Evolutionary conservation across 1,284 basidiomycete species (phyloP).

Genomic region (Irpex sp.): DNA sequence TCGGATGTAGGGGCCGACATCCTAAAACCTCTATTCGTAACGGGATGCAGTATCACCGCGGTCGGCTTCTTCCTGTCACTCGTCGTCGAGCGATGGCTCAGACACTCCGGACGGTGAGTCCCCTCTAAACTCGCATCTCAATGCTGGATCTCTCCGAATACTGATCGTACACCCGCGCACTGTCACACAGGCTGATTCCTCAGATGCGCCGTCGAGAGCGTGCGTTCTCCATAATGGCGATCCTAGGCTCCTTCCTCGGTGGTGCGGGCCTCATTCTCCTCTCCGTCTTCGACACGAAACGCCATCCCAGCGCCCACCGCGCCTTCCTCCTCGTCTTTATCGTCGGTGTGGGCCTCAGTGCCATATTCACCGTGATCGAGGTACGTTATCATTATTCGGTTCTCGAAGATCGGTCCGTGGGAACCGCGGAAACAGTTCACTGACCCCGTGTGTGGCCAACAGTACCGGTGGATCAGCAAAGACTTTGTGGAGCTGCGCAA

Average conservation of each 20-base stretch:
- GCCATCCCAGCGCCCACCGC: constrained; percentile 46
- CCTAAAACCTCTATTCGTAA: constrained; percentile 70
- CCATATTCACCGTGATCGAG: constrained; percentile 71
- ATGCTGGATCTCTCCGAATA: not conserved
- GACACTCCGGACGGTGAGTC: constrained; percentile 55
- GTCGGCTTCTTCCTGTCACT: constrained; percentile 58
- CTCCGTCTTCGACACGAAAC: constrained; percentile 64
- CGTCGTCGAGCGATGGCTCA: constrained; percentile 54
- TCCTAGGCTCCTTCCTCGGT: constrained; percentile 58
- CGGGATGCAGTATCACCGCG: constrained; percentile 57
- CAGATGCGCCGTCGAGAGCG: constrained; percentile 55
- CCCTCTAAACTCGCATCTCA: not conserved
- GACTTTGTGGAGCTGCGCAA: constrained; percentile 45
- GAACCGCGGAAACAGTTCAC: not conserved
- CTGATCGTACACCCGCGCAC: not conserved
- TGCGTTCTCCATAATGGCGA: constrained; percentile 50
- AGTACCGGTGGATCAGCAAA: constrained; percentile 65
- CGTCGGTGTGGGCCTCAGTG: constrained; percentile 57
- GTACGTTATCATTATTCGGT: constrained; percentile 28
- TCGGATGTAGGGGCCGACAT: constrained; percentile 69
- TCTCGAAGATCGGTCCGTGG: not conserved
- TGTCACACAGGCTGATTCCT: constrained; percentile 44
- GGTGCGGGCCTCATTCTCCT: constrained; percentile 41
- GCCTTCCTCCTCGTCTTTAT: constrained; percentile 60
- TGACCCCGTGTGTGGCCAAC: not conserved